Base-by-base conservation (phyloP, 1,284 basidiomycete species). In the Trichosporon ovoides region DNA sequence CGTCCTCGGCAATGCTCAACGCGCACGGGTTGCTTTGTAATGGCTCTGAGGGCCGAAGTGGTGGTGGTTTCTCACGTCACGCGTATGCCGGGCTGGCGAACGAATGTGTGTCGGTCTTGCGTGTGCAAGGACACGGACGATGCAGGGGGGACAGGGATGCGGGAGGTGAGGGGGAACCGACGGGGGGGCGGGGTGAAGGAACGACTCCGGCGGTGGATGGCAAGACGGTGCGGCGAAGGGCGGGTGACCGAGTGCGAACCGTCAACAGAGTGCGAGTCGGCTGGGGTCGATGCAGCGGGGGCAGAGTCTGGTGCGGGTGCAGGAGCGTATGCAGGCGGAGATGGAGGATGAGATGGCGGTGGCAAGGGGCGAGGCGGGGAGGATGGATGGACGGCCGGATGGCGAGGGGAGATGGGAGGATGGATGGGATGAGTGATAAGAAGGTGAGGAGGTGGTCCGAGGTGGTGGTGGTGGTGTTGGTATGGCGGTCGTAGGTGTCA, bases 381-480 rank as follows among this genome's bases (percentile, higher is more conserved):
- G 20, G 18, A 13, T 34, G 49, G 55, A 49, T 19, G 55, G 43
- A 20, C 1, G 48, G 20, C 19, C 28, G 50, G 43, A 37, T n/a
- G 33, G 38, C 40, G 24, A 46, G 40, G 22, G 16, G 24, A 13
- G 24, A 35, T 37, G 43, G 53, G 33, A 38, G 35, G 54, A 38
- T 48, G 53, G 53, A 55, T 55, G 37, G 53, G 53, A 55, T 48
- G 37, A 43, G 24, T 31, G 38, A 51, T 38, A 19, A 24, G 31
- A 7, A 46, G 28, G 20, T 53, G 33, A 34, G 38, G 38, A 19
- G 18, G 43, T 6, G 28, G n/a, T n/a, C n/a, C n/a, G n/a, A n/a
- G n/a, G n/a, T n/a, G n/a, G n/a, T n/a, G n/a, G n/a, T n/a, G n/a
- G n/a, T n/a, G n/a, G n/a, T n/a, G n/a, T n/a, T n/a, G n/a, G 3